Conservation (phyloP, 2,329 filamentous ascomycete species). For the Nothophoma quercina region DNA sequence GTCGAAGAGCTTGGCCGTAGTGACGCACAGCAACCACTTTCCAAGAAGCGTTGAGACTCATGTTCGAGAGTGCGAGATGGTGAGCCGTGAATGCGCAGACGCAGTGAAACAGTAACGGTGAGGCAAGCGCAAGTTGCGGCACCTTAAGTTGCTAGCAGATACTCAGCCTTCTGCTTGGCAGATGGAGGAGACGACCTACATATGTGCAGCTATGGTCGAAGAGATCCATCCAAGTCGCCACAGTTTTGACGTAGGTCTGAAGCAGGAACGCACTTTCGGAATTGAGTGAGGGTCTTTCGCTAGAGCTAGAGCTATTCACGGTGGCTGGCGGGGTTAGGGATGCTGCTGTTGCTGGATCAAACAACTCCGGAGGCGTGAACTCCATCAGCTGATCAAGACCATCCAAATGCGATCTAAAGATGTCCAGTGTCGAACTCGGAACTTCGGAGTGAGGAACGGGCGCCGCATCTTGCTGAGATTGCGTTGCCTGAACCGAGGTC, state of each 20-base stretch:
- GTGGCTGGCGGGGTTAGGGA: constrained; percentile 22
- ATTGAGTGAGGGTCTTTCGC: constrained; percentile 27
- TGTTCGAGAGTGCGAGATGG: constrained; percentile 39
- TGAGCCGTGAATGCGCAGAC: constrained; percentile 48
- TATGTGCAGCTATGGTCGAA: constrained; percentile 43
- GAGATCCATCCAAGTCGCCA: constrained; percentile 47
- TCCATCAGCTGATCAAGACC: constrained; percentile 27
- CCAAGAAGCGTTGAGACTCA: constrained; percentile 38
- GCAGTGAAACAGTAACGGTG: constrained; percentile 43
- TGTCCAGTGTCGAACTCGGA: constrained; percentile 16
- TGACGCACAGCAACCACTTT: constrained; percentile 37
- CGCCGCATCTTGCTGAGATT: constrained; percentile 22
- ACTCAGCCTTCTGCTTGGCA: too few relatives aligned
- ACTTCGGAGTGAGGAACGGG: neutral
- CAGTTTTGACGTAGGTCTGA: constrained; percentile 41
- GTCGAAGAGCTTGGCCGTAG: constrained; percentile 40
- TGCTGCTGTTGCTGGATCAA: constrained; percentile 22
- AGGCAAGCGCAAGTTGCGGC: constrained; percentile 36
- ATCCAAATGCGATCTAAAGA: constrained; percentile 36
- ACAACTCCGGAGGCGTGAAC: constrained; percentile 15
- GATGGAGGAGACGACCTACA: too few relatives aligned
- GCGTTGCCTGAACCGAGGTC: constrained; percentile 7
- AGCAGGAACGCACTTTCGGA: constrained; percentile 43
- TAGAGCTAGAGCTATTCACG: neutral
- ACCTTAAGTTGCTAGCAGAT: constrained; percentile 40